These are phyloP conservation scores for Galerina sulciceps DNA, from an alignment of 768 basidiomycete species.

Conservation along the genomic window DNA sequence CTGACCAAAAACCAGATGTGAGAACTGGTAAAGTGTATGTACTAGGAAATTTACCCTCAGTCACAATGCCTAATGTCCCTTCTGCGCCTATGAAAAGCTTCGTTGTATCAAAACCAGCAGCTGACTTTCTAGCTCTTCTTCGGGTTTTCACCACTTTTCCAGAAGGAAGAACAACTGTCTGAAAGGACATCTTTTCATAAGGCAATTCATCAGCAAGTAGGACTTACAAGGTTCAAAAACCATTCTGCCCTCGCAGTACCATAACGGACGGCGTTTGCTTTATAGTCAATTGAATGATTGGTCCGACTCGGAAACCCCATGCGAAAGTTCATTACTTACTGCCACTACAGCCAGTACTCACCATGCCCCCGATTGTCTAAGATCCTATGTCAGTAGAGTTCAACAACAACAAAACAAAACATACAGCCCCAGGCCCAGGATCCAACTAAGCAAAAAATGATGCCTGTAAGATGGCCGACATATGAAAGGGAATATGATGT, in stretches of 20 bases:
- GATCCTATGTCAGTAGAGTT: slow-evolving; percentile 1
- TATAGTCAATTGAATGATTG: neutral
- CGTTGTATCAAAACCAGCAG: slow-evolving; percentile 86
- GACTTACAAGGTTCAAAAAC: slow-evolving; percentile 78
- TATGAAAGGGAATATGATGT: neutral
- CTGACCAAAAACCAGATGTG: slow-evolving; percentile 38
- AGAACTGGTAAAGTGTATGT: neutral
- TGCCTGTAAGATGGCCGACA: neutral
- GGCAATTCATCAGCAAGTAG: neutral
- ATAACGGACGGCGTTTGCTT: slow-evolving; percentile 83
- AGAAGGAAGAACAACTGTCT: slow-evolving; percentile 83
- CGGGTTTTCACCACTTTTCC: slow-evolving; percentile 91
- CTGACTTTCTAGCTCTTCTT: slow-evolving; percentile 76
- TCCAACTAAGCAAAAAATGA: slow-evolving; percentile 52
- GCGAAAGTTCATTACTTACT: slow-evolving; percentile 47
- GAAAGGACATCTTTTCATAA: neutral
- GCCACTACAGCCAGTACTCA: slow-evolving; percentile 84
- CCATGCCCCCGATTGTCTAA: slow-evolving; percentile 88
- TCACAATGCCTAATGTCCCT: slow-evolving; percentile 89
- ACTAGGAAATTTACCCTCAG: slow-evolving; percentile 57
- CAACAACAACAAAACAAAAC: slow-evolving; percentile 21
- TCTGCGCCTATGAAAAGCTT: slow-evolving; percentile 92
- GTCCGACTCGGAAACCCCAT: neutral
- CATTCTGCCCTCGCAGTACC: slow-evolving; percentile 89
- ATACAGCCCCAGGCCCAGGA: slow-evolving; percentile 71